phyloP scores from a whole-genome alignment of 2,329 filamentous ascomycete species.

The Fusarium lateritium region DNA sequence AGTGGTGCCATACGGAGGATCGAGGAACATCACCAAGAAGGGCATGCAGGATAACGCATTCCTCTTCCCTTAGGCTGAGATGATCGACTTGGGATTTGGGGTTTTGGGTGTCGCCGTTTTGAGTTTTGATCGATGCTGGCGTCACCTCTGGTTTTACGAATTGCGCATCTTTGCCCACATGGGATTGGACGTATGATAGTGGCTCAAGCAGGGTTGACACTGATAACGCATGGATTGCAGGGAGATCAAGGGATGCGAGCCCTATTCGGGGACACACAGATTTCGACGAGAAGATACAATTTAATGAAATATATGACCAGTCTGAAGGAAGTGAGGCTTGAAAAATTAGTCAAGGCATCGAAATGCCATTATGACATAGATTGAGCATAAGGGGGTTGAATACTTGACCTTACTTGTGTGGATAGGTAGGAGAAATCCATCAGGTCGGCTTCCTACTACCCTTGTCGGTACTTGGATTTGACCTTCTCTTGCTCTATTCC shows the following conservation, averaged over 20 bases:
- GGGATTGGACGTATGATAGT: slow-evolving; percentile 5
- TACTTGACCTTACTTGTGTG: no score
- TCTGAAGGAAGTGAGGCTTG: background rate
- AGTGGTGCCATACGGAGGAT: slow-evolving; percentile 7
- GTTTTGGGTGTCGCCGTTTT: background rate
- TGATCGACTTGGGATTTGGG: slow-evolving; percentile 15
- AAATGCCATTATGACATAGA: background rate
- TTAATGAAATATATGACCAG: slow-evolving; percentile 1
- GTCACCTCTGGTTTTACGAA: background rate
- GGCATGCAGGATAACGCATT: slow-evolving; percentile 20
- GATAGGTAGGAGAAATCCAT: no score
- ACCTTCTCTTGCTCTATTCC: no score
- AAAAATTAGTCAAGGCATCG: background rate
- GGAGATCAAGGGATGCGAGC: slow-evolving; percentile 25
- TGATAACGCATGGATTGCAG: slow-evolving; percentile 11
- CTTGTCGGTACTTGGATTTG: no score
- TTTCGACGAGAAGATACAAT: background rate
- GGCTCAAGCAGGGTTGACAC: slow-evolving; percentile 24
- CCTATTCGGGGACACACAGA: slow-evolving; percentile 22
- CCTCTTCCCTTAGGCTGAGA: slow-evolving; percentile 19
- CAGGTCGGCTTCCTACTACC: no score
- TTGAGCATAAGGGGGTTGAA: background rate
- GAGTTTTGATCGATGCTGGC: background rate
- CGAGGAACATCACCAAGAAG: background rate
- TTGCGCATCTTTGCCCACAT: slow-evolving; percentile 5